Conservation (phyloP, 2,329 filamentous ascomycete genomes). For the Lecanicillium sp. region DNA sequence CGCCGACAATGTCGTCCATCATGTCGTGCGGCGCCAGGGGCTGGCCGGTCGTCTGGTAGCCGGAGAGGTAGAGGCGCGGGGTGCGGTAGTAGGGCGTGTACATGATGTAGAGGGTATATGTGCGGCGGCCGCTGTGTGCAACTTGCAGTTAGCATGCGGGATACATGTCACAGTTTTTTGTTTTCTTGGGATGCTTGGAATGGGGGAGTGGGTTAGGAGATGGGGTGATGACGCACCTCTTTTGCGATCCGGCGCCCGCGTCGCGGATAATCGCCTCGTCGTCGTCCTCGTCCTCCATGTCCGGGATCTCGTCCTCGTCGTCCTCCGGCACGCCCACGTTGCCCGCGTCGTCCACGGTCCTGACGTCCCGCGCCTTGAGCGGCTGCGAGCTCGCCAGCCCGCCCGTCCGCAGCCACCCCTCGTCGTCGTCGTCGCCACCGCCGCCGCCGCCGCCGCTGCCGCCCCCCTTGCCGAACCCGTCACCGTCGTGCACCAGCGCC, state of each 20-base stretch:
- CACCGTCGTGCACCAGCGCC: conserved; percentile 74
- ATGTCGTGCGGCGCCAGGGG: conserved; percentile 77
- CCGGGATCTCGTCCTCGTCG: conserved; percentile 79
- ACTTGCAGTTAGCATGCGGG: no score
- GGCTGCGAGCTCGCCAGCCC: conserved; percentile 70
- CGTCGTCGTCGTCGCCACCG: conserved; percentile 58
- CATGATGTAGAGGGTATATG: conserved; percentile 98
- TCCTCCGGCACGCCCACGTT: conserved; percentile 72
- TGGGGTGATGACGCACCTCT: conserved; percentile 32
- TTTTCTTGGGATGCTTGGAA: conserved; percentile 12
- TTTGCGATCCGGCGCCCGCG: conserved; percentile 42
- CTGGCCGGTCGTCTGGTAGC: conserved; percentile 73
- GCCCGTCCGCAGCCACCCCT: conserved; percentile 88
- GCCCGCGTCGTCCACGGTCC: conserved; percentile 83
- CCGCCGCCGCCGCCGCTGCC: conserved; percentile 34
- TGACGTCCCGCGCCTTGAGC: conserved; percentile 70
- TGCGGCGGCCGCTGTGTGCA: conserved; percentile 67
- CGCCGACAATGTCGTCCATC: conserved; percentile 95
- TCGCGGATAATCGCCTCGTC: conserved; percentile 95
- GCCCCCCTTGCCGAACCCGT: conserved; percentile 43
- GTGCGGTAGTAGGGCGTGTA: conserved; percentile 97
- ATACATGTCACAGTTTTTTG: no score
- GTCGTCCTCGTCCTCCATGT: conserved; percentile 98
- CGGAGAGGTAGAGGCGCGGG: conserved; percentile 88
- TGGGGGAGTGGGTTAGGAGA: neutral